Evolutionary conservation across 2,329 filamentous ascomycete species (phyloP).

Genomic region (Pyrenophora graminea): DNA sequence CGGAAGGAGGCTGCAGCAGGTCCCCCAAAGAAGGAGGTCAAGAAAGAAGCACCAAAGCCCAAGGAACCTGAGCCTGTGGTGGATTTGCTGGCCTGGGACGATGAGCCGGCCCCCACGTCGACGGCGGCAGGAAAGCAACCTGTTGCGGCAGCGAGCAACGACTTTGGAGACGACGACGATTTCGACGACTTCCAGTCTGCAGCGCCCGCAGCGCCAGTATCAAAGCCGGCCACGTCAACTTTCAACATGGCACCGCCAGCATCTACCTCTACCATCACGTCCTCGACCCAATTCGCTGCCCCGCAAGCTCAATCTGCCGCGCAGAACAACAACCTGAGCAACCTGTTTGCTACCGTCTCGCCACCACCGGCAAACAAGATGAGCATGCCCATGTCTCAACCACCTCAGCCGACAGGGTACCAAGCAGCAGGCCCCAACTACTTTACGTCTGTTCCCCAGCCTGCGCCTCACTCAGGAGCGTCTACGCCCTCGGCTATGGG

Average conservation of each 20-base stretch:
- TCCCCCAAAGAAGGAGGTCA: slow-evolving; percentile 51
- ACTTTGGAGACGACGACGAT: slow-evolving; percentile 74
- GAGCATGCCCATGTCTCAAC: slow-evolving; percentile 50
- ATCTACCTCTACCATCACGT: slow-evolving; percentile 53
- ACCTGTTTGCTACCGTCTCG: slow-evolving; percentile 81
- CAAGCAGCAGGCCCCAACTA: slow-evolving; percentile 88
- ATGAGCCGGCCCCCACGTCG: slow-evolving; percentile 63
- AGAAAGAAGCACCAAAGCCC: slow-evolving; percentile 75
- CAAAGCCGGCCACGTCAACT: slow-evolving; percentile 47
- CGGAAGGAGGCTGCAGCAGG: slow-evolving; percentile 53
- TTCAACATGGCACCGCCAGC: slow-evolving; percentile 52
- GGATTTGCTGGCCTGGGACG: slow-evolving; percentile 90
- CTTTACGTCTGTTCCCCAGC: slow-evolving; percentile 75
- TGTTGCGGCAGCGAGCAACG: slow-evolving; percentile 47
- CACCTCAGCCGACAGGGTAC: slow-evolving; percentile 65
- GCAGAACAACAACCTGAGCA: slow-evolving; percentile 78
- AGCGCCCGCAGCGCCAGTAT: slow-evolving; percentile 51
- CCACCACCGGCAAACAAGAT: slow-evolving; percentile 65
- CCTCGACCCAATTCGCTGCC: slow-evolving; percentile 73
- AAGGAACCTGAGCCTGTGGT: slow-evolving; percentile 76
- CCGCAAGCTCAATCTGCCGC: slow-evolving; percentile 85
- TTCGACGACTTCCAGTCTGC: slow-evolving; percentile 98
- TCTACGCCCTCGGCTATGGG: slow-evolving; percentile 51
- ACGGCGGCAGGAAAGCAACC: slow-evolving; percentile 52
- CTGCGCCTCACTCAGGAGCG: slow-evolving; percentile 38